Base-by-base conservation (phyloP, 225 moss, liverwort and hornwort species). In the Sphagnum tenellum region DNA sequence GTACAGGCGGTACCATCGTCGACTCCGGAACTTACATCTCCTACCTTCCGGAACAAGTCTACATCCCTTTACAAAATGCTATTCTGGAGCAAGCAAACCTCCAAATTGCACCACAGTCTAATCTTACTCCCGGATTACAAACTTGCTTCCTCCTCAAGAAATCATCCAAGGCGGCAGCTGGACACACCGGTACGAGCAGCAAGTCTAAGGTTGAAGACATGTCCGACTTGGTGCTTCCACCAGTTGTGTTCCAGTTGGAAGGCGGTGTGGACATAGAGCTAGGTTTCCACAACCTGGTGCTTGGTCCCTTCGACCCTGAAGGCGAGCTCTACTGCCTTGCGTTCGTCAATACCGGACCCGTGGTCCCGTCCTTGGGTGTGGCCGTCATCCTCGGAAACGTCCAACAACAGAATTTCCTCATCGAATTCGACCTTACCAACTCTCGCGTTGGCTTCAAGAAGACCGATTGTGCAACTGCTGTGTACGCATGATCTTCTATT, bases 301-400 rank as follows among this genome's bases (percentile, higher is more conserved):
- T 67, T 10, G 67, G 67, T 2, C 67, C 67, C 50, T 59, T 67
- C 57, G 67, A 67, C n/a, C 4, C 57, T 14, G 47, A 12, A 7
- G 58, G 67, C 67, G 49, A 67, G 11, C 59, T 67, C 14, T 67
- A 58, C 59, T 67, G 67, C 49, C 49, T 67, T 47, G 67, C 59
- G 4, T 67, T 67, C 59, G 48, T 59, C 48, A 59, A 67, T 5
- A 11, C 58, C 2, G 67, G 67, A 6, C 49, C 67, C 4, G 49
- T 60, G 4, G 8, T 13, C 9, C 52, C 52, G 9, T 29, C 29
- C 29, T 57, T 57, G 0, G 14, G 12, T 11, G 50, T 67, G 13
- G 47, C 49, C 9, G 67, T 67, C 3, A 59, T 67, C 47, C 44
- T 67, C 8, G 67, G 59, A 5, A 59, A 59, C 48, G 49, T 48